Evolutionary conservation across 768 basidiomycete species (phyloP).

Genomic region (Tylopilus felleus): DNA sequence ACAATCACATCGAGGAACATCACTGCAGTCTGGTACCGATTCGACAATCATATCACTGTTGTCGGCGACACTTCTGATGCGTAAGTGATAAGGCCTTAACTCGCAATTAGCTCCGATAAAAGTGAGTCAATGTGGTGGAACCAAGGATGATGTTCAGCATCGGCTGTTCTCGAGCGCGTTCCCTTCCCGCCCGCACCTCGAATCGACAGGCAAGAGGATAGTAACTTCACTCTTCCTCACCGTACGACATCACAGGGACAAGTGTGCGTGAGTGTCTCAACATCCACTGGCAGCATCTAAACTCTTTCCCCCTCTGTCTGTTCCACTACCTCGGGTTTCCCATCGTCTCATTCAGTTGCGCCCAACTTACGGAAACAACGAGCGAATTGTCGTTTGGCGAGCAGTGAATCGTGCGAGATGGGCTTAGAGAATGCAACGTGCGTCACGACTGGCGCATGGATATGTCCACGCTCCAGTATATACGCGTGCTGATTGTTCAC

Average conservation of each 20-base stretch:
- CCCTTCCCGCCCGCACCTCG: not conserved
- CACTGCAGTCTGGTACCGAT: no score
- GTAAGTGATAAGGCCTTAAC: no score
- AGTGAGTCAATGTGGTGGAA: no score
- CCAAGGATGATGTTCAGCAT: no score
- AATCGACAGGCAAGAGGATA: not conserved
- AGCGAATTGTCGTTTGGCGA: no score
- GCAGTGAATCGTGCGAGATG: not conserved
- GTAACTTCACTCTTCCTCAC: not conserved
- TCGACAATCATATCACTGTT: no score
- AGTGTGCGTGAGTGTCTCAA: not conserved
- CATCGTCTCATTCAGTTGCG: not conserved
- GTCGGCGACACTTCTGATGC: no score
- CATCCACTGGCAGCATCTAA: not conserved
- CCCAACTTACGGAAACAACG: not conserved
- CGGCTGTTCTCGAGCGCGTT: no score
- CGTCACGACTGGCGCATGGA: not conserved
- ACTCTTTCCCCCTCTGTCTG: not conserved
- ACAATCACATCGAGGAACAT: no score
- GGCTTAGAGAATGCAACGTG: not conserved
- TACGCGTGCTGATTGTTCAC: not conserved
- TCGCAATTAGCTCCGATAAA: no score
- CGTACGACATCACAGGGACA: not conserved
- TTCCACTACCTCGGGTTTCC: not conserved
- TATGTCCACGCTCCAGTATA: not conserved